phyloP scores from a whole-genome alignment of 192 early-diverging fungal species.

The Kappamyces sp. region DNA sequence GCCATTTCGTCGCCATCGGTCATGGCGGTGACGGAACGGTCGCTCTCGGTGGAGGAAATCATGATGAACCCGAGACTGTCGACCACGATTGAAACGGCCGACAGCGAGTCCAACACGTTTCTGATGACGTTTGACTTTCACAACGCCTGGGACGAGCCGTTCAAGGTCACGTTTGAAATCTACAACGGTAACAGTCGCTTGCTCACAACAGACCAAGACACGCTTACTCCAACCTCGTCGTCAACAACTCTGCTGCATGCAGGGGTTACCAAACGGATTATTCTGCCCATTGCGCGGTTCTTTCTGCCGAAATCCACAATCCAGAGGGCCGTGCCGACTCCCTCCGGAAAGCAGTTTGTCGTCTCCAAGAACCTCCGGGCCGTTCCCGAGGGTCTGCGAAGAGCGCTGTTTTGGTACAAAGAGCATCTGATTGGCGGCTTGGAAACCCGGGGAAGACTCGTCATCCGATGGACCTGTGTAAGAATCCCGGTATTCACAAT shows the following conservation, averaged over 20 bases:
- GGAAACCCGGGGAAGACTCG: slow-evolving; percentile 17
- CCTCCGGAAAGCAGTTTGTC: slow-evolving; percentile 73
- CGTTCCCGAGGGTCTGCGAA: slow-evolving; percentile 39
- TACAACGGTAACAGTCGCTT: slow-evolving; percentile 45
- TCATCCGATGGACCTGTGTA: slow-evolving; percentile 10
- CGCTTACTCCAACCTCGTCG: slow-evolving; percentile 3
- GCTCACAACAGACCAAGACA: neutral
- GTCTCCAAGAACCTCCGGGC: slow-evolving; percentile 50
- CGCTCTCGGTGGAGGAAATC: slow-evolving; percentile 39
- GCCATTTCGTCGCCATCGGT: neutral
- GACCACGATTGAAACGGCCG: neutral
- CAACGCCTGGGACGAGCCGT: slow-evolving; percentile 65
- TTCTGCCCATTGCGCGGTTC: slow-evolving; percentile 62
- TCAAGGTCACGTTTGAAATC: slow-evolving; percentile 66
- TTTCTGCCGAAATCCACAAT: slow-evolving; percentile 40
- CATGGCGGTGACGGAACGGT: slow-evolving; percentile 16
- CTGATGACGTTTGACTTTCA: slow-evolving; percentile 71
- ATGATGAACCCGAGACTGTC: slow-evolving; percentile 33
- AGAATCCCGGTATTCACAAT: neutral
- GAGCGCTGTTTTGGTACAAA: slow-evolving; percentile 69
- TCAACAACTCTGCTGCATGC: slow-evolving; percentile 35
- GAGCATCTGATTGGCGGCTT: slow-evolving; percentile 54
- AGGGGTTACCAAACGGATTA: slow-evolving; percentile 46
- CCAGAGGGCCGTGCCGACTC: slow-evolving; percentile 57
- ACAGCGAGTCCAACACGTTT: slow-evolving; percentile 41